Base-by-base conservation (phyloP, 345 rosid genomes). In the Lumnitzera racemosa region DNA sequence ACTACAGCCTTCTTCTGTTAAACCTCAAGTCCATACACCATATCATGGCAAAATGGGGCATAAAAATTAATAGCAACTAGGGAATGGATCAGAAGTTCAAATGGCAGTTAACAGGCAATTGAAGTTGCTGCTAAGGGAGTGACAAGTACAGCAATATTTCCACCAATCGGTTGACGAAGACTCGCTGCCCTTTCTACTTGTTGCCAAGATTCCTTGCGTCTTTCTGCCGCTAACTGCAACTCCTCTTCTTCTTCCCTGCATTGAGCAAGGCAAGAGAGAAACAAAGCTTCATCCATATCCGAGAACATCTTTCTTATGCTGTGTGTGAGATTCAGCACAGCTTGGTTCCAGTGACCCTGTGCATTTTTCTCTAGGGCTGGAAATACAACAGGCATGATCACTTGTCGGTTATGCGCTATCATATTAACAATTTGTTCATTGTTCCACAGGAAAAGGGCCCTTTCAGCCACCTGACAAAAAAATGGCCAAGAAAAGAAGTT, bases 381-480 rank as follows among this genome's bases (percentile, higher is more conserved):
- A 67, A 86, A 79, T 70, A 91, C 71, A 53, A 86, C 63, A 8
- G 95, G 95, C 63, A 91, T 57, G 51, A 91, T 72, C 61, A 72
- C 80, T 61, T 73, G 83, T 73, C 91, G 75, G 67, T 83, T 86
- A 20, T 82, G 91, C 24, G 79, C 82, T 51, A 88, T 76, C 74
- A 91, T 70, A 76, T 83, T 79, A 47, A 86, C 78, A 10, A 88
- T 83, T 72, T 88, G 98, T 74, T 91, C 98, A 2, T 88, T 91
- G 89, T 88, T 91, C 98, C 98, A 91, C 50, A 88, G 70, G 76
- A 84, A 83, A 14, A 91, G 76, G 53, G 98, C 83, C 65, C 95
- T 84, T 76, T 91, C 98, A 20, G 98, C 91, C 56, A 91, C 96
- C 98, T 91, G 83, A 74, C 64, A 69, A 56, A 65, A 65, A 57